phyloP scores from a whole-genome alignment of 495 filamentous ascomycete genomes.

The Neurospora sublineolata region DNA sequence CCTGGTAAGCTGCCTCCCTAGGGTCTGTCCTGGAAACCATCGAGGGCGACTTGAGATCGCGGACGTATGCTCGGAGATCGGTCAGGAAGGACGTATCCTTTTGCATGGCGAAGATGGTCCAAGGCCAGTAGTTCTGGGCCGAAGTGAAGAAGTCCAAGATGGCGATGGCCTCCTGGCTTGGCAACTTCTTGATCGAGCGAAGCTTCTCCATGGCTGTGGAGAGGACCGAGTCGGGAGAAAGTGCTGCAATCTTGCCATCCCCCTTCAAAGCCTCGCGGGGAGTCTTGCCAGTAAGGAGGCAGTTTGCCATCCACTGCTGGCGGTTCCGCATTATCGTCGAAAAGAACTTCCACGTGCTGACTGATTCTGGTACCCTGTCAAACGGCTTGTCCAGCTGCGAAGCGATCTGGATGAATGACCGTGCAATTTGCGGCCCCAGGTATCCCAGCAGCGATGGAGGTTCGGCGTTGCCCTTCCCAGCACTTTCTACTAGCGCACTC shows the following conservation, averaged over 20 bases:
- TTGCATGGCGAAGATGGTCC: constrained; percentile 68
- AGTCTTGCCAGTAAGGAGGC: constrained; percentile 77
- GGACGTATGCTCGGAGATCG: constrained; percentile 56
- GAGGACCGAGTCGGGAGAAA: constrained; percentile 50
- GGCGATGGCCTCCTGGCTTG: constrained; percentile 50
- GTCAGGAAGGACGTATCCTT: constrained; percentile 62
- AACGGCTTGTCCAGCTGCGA: constrained; percentile 70
- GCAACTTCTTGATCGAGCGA: constrained; percentile 50
- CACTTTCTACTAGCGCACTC: constrained; percentile 59
- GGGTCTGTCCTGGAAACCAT: constrained; percentile 31
- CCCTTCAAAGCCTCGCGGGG: constrained; percentile 59
- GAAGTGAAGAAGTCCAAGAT: constrained; percentile 77
- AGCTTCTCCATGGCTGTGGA: constrained; percentile 63
- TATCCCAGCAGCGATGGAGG: constrained; percentile 85
- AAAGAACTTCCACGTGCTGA: constrained; percentile 71
- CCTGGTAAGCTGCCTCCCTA: constrained; percentile 44
- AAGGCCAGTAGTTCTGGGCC: constrained; percentile 85
- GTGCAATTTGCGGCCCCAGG: constrained; percentile 68
- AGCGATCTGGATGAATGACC: constrained; percentile 69
- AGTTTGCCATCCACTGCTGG: constrained; percentile 92
- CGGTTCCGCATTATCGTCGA: constrained; percentile 79
- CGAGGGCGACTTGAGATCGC: constrained; percentile 43
- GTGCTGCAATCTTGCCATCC: constrained; percentile 37
- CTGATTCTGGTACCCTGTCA: constrained; percentile 44
- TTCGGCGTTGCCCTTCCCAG: constrained; percentile 50